Evolutionary conservation across 148 eudicot genomes (phyloP).

Genomic region (Pharnaceum exiguum): DNA sequence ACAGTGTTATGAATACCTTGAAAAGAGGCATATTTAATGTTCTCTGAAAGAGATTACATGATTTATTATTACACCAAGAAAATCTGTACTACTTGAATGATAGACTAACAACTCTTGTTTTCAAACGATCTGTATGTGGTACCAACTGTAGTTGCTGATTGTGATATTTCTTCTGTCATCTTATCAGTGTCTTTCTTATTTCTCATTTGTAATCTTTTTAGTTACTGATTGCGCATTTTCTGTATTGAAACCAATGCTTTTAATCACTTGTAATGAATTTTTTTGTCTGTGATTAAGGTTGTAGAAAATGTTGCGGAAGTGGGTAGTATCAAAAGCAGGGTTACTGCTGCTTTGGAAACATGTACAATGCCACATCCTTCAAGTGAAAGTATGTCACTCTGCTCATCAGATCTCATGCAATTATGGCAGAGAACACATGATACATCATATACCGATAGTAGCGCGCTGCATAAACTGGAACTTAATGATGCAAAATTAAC

Average conservation of each 20-base stretch:
- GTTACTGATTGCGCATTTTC: too few relatives aligned
- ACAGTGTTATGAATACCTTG: too few relatives aligned
- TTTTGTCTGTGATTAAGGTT: slow-evolving; percentile 39
- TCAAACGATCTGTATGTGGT: too few relatives aligned
- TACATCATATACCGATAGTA: slow-evolving; percentile 10
- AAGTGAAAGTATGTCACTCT: slow-evolving; percentile 11
- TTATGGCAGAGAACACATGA: slow-evolving; percentile 22
- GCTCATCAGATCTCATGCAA: slow-evolving; percentile 19
- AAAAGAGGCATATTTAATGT: too few relatives aligned
- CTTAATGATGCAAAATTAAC: slow-evolving; percentile 21
- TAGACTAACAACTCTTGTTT: too few relatives aligned
- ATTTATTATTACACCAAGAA: too few relatives aligned
- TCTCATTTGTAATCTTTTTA: too few relatives aligned
- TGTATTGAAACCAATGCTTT: neutral
- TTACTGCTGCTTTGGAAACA: slow-evolving; percentile 23
- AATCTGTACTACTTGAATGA: too few relatives aligned
- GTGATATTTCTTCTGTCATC: too few relatives aligned
- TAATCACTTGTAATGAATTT: neutral
- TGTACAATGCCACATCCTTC: neutral
- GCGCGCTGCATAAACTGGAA: slow-evolving; percentile 5
- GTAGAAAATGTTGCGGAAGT: slow-evolving; percentile 43
- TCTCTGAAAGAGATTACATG: too few relatives aligned
- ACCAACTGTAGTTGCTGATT: too few relatives aligned
- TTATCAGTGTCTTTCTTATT: too few relatives aligned
- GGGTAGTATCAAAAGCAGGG: slow-evolving; percentile 33